Evolutionary conservation across 2,329 filamentous ascomycete genomes (phyloP), one percentile per base, ranked within the genome.

Genomic region (Orbilia blumenaviensis): DNA sequence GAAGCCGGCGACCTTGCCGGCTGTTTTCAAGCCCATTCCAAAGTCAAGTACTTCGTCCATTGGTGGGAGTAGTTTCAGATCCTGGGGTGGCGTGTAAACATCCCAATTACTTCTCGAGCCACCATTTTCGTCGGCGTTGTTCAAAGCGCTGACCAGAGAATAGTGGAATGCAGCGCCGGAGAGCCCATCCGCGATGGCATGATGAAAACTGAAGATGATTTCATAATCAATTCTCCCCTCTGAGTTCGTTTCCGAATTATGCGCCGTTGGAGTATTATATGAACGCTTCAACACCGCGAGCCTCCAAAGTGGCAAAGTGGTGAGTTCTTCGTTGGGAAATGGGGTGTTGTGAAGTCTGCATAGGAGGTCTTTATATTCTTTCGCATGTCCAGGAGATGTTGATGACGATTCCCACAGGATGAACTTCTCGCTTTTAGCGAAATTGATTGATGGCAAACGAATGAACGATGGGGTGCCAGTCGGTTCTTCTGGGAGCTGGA

Each of bases 121-220:
- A 6, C 25, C 23, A 12, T 10, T 7, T 4, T 46, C 44, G 3
- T 27, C n/a, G 8, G 9, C 36, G 10, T 25, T 62, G 67, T 83
- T 84, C 1, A 88, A 81, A 2, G 85, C 83, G 1, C 81, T 78
- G 2, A 86, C 82, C 0, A 89, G 81, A 1, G 83, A 81, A 29
- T 83, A 80, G 75, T 89, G 87, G 77, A 89, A 88, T 1, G 83
- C 79, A 27, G 82, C 81, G 0, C 84, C 85, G 77, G 85, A 84
- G 10, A 84, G 82, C 0, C 88, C 88, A 77, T 89, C 88, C 23
- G 84, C 83, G 16, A 89, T 81, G 0, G 84, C 82, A 78, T 89
- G 87, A 75, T 89, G 87, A 34, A 83, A 46, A n/a, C 63, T 58
- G 32, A 75, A 86, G 3, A 83, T 82, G 77, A 88, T 87, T 4